Base-by-base conservation (phyloP, 176 grass and related monocot genomes). In the Oryza rufipogon region DNA sequence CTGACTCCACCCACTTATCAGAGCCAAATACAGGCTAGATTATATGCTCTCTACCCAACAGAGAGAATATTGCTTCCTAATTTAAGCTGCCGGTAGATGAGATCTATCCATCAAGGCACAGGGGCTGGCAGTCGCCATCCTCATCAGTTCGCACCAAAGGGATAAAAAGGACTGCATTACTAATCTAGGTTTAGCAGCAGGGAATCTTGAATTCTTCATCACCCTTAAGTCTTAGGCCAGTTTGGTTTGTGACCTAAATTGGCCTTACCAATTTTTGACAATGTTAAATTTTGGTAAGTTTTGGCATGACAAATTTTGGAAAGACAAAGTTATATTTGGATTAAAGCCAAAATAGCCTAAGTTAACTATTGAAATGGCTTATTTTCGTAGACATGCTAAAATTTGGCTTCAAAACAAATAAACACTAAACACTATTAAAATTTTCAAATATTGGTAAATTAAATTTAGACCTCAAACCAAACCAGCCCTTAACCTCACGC, bases 191-290 rank as follows among this genome's bases (percentile, higher is more conserved):
- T 69, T 77, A 61, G 42, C 17, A 23, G 1, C 0, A 22, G 36
- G 76, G 76, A 68, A 84, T 89, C 70, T 13, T 28, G 64, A 85
- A 34, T 65, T 58, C 54, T n/a, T 58, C 16, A 58, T 58, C 52
- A 20, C 54, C 19, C 16, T 56, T 4, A 54, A 54, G 11, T 11
- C 10, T 39, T 26, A 26, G 26, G 26, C 26, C 0, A 26, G 26
- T 26, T 26, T 26, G 26, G 26, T 26, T 26, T 26, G 26, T 26
- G 26, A 26, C 1, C 26, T 26, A 26, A 26, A 26, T 26, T 26
- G 26, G 0, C 26, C 26, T 26, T 26, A 26, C 26, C 26, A 26
- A 26, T 26, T 26, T 26, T 26, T 26, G 26, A 1, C 26, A 0
- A 26, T 26, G 26, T 26, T 1, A 26, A 26, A 26, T 26, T 26